A percentile compares a stretch with the other conserved stretches of the same genome.
Evolutionary conservation across 371 early-diverging fungal genomes (phyloP).

Genomic region (Mortierella sp.): DNA sequence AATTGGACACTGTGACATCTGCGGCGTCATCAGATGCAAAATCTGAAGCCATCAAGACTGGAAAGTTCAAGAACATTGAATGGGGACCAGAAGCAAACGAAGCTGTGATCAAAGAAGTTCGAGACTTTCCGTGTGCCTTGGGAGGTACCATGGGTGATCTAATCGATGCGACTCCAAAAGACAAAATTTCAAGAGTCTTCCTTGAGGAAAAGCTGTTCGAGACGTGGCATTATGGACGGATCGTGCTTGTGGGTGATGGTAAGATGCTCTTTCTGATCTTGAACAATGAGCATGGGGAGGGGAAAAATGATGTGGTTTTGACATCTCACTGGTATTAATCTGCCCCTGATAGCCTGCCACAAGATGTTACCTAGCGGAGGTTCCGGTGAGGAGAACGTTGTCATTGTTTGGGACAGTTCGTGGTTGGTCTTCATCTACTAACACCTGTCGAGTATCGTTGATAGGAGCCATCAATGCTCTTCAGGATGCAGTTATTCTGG

Average conservation of each 20-base stretch:
- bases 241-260: constrained; percentile 27
- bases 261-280: background rate
- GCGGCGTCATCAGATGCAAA: background rate
- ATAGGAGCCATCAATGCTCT: constrained; percentile 34
- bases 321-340: background rate
- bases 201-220: constrained; percentile 15
- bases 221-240: constrained; percentile 16
- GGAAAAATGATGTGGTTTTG: background rate
- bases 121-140: background rate
- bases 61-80: constrained; percentile 10
- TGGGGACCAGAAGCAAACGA: constrained; percentile 23
- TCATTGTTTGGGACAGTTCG: background rate
- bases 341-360: constrained; percentile 17
- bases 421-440: background rate
- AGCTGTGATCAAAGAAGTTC: constrained; percentile 10
- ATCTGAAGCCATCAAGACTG: background rate
- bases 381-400: background rate
- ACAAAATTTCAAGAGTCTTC: constrained; percentile 14
- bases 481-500: constrained; percentile 27
- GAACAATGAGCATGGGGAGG: background rate
- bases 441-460: background rate
- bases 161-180: constrained; percentile 22
- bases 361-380: constrained; percentile 17
- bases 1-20: background rate
- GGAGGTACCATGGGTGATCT: constrained; percentile 23